Base-by-base conservation (phyloP, 495 filamentous ascomycete species). In the Penicillium coffeae region DNA sequence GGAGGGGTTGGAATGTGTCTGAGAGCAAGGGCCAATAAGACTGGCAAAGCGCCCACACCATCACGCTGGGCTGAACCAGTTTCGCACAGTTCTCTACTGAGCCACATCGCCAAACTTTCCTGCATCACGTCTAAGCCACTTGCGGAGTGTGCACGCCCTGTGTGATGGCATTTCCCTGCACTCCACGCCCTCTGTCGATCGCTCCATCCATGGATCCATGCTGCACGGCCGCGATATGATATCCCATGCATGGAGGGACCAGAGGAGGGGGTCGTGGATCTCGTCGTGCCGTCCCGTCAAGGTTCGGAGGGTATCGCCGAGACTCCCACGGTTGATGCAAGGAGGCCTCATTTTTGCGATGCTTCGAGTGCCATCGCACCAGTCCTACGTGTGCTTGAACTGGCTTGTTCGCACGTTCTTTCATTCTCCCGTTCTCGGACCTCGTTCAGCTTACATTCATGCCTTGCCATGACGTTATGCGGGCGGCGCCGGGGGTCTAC, bases 271-370 rank as follows among this genome's bases (percentile, higher is more conserved):
- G 42, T 21, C 55, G 48, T 60, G 60, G 60, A 60, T 60, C 57
- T 38, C 36, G 35, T 55, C 68, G 69, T 65, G 59, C 70, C 70
- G 70, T 66, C 67, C 70, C 70, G 70, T 73, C 65, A 72, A 73
- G 70, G 70, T 72, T 72, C 61, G 65, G 66, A 60, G 60, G 57
- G 60, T 57, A 60, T 68, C 63, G 57, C 52, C 58, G 51, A 63
- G 33, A 51, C 59, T 55, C 64, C 66, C 42, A 70, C 51, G 62
- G 58, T 65, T 58, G 49, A 60, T 50, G 66, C 65, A 72, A 70
- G 69, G 68, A 65, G 62, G 42, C 30, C 25, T 5, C 10, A 10
- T 4, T 4, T 30, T 5, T 30, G 5, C 10, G 4, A 4, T 30
- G 25, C 25, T 30, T 4, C 25, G 25, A 30, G n/a, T n/a, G n/a